These are phyloP conservation scores for Epithemia pelagica DNA, from an alignment of 108 stramenopile species.

Conservation along the genomic window DNA sequence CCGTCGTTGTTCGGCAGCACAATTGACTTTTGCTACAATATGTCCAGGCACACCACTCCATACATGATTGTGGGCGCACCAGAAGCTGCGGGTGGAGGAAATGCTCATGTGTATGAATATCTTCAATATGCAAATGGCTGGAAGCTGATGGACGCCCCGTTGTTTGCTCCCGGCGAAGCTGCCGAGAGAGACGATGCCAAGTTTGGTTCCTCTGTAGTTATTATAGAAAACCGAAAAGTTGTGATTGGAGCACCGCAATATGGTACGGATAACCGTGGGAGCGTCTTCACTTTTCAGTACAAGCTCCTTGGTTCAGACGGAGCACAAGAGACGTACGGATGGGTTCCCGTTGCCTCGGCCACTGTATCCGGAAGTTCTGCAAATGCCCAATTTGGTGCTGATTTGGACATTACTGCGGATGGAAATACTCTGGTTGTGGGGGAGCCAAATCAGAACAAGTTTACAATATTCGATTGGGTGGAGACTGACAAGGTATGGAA, in stretches of 20 bases:
- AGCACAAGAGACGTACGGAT: background rate
- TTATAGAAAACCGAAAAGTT: background rate
- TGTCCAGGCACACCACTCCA: background rate
- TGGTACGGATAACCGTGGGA: background rate
- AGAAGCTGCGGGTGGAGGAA: background rate
- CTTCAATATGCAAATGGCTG: background rate
- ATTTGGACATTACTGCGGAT: slow-evolving; percentile 6
- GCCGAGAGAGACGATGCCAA: background rate
- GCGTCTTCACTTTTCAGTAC: background rate
- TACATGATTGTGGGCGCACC: background rate
- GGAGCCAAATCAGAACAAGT: background rate
- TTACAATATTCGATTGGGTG: background rate
- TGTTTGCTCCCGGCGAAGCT: background rate
- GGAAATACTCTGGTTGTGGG: slow-evolving; percentile 2
- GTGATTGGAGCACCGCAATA: background rate
- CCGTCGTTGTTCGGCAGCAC: background rate
- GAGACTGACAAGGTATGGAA: background rate
- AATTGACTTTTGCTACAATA: background rate
- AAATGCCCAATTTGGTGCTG: background rate
- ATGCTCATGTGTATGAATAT: background rate
- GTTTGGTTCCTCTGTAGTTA: background rate
- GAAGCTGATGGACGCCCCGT: background rate
- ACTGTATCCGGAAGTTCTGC: background rate
- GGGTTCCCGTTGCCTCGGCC: background rate
- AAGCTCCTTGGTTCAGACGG: background rate